Percentiles rank a stretch among this genome's conserved stretches.
phyloP scores from a whole-genome alignment of 805 yeast species.

The Dipodascus geniculatus region DNA sequence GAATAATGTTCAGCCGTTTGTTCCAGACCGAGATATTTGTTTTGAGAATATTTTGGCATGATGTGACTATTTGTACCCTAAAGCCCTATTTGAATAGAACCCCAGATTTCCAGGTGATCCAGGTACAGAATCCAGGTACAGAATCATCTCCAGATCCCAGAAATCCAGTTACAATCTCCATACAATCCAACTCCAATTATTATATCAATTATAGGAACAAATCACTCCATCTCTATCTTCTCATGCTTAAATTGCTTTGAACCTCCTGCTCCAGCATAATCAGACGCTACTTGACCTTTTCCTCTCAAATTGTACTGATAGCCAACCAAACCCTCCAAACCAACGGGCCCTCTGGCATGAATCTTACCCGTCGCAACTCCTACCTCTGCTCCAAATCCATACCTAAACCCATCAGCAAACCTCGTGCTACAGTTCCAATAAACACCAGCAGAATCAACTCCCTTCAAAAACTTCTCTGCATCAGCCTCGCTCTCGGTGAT shows the following conservation, averaged over 20 bases:
- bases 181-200: background rate
- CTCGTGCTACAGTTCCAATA: slow-evolving; percentile 97
- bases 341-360: slow-evolving; percentile 98
- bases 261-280: slow-evolving; percentile 92
- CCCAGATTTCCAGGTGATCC: too few relatives aligned
- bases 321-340: slow-evolving; percentile 90
- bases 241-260: slow-evolving; percentile 58
- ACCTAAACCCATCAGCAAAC: slow-evolving; percentile 97
- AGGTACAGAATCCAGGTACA: too few relatives aligned
- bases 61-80: too few relatives aligned
- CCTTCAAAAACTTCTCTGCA: slow-evolving; percentile 71
- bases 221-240: slow-evolving; percentile 2
- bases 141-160: too few relatives aligned
- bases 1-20: too few relatives aligned
- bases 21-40: too few relatives aligned
- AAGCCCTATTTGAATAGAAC: too few relatives aligned
- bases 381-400: slow-evolving; percentile 97
- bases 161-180: too few relatives aligned
- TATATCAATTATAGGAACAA: background rate
- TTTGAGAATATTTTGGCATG: too few relatives aligned
- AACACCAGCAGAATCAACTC: slow-evolving; percentile 90
- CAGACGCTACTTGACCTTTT: slow-evolving; percentile 84
- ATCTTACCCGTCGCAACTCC: slow-evolving; percentile 95
- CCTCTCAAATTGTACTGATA: slow-evolving; percentile 93
- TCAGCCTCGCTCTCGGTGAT: slow-evolving; percentile 59